phyloP scores from a whole-genome alignment of 73 alveolate genomes.

The Breviolum minutum region DNA sequence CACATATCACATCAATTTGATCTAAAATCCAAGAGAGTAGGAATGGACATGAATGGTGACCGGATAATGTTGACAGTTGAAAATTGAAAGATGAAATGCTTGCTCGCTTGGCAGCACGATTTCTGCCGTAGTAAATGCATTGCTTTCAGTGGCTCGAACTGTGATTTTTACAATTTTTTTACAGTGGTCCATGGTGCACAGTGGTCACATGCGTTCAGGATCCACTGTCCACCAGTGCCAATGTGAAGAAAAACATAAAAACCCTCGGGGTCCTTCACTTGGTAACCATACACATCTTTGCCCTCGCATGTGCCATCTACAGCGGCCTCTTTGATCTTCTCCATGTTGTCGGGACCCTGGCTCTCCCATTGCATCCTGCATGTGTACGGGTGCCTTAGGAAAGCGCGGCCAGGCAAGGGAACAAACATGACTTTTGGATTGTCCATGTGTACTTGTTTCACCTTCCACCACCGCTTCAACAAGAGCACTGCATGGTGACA shows the following conservation, averaged over 20 bases:
- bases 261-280: not conserved
- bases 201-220: not conserved
- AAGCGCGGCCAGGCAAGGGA: not conserved
- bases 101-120: no score
- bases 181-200: not conserved
- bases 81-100: not conserved
- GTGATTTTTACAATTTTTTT: not conserved
- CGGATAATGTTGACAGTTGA: not conserved
- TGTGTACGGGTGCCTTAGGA: not conserved
- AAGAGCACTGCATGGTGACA: no score
- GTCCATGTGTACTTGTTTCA: no score
- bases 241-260: not conserved
- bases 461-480: no score
- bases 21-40: not conserved
- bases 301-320: not conserved
- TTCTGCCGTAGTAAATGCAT: no score
- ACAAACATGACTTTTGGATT: no score
- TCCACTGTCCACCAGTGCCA: not conserved
- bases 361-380: constrained; percentile 11
- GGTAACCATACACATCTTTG: not conserved
- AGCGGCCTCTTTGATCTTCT: not conserved
- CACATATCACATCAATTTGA: not conserved
- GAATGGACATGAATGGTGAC: not conserved
- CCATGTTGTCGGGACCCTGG: not conserved
- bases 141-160: no score